A percentile compares a stretch with the other conserved stretches of the same genome.
phyloP scores from a whole-genome alignment of 441 rosid species.

The Capsella rubella region DNA sequence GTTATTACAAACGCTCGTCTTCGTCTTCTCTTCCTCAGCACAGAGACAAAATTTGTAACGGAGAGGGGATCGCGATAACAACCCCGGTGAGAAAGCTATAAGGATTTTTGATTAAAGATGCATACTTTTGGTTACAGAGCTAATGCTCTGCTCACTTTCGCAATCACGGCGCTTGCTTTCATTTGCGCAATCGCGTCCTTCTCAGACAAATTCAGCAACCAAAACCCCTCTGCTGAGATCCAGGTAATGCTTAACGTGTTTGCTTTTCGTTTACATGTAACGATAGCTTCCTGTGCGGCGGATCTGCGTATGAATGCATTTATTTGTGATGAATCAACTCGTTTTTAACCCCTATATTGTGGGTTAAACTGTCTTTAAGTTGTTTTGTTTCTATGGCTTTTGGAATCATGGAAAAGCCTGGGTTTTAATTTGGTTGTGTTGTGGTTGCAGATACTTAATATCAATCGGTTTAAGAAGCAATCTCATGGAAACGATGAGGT shows the following conservation, averaged over 20 bases:
- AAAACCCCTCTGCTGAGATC: slow-evolving; percentile 80
- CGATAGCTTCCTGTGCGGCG: neutral
- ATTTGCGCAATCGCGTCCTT: slow-evolving; percentile 83
- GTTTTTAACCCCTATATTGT: slow-evolving; percentile 1
- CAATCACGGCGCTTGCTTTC: slow-evolving; percentile 80
- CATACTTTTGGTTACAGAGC: slow-evolving; percentile 91
- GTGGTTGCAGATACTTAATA: slow-evolving; percentile 68
- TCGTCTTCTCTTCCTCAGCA: slow-evolving; percentile 16
- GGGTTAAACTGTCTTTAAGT: neutral
- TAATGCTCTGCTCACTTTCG: slow-evolving; percentile 82
- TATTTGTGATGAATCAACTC: slow-evolving; percentile 5
- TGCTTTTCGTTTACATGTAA: slow-evolving; percentile 5
- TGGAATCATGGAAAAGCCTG: neutral
- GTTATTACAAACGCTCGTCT: slow-evolving; percentile 33
- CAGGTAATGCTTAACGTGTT: slow-evolving; percentile 53
- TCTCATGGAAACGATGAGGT: slow-evolving; percentile 93
- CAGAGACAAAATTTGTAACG: slow-evolving; percentile 1
- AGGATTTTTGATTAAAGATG: slow-evolving; percentile 48
- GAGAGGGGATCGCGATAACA: slow-evolving; percentile 14
- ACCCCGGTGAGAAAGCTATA: neutral
- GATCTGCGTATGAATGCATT: slow-evolving; percentile 25
- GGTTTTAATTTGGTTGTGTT: slow-evolving; percentile 26
- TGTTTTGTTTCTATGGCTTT: slow-evolving; percentile 24
- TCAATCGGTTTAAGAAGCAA: slow-evolving; percentile 89
- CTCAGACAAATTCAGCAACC: slow-evolving; percentile 81